Evolutionary conservation across 352 stramenopile species (phyloP).

Genomic region (Phytophthora ramorum): DNA sequence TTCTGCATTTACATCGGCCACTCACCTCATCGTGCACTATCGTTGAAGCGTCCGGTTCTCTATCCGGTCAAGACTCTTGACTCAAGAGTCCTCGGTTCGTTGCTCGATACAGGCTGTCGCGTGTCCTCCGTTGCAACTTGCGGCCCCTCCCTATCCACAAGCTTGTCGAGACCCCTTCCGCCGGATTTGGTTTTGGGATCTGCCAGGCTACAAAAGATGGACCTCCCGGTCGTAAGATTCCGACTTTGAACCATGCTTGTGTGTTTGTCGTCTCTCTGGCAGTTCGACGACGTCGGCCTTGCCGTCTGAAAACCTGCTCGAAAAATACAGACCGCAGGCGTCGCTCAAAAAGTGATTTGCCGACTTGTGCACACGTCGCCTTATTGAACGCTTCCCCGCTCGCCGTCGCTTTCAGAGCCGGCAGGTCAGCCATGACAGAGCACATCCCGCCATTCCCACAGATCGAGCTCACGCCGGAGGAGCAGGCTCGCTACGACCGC

Average conservation of each 20-base stretch:
- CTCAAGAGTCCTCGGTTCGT: not conserved
- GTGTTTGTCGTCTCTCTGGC: conserved; percentile 28
- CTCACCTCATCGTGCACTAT: conserved; percentile 32
- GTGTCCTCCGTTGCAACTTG: conserved; percentile 14
- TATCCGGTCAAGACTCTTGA: too few species aligned
- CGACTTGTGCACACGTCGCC: conserved; percentile 21
- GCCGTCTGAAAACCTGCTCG: conserved; percentile 17
- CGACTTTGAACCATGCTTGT: conserved; percentile 24
- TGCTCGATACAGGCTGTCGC: conserved; percentile 10
- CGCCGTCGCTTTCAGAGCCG: conserved; percentile 9
- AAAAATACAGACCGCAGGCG: conserved; percentile 3
- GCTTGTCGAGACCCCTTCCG: conserved; percentile 26
- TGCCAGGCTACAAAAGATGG: conserved; percentile 41
- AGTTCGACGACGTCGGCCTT: conserved; percentile 18
- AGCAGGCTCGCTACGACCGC: conserved; percentile 45
- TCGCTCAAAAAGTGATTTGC: conserved; percentile 43
- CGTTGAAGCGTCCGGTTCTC: conserved; percentile 31
- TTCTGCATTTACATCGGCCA: conserved; percentile 20
- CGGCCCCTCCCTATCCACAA: conserved; percentile 21
- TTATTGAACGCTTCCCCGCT: not conserved
- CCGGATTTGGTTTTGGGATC: conserved; percentile 38
- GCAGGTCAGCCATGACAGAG: conserved; percentile 32
- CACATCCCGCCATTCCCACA: conserved; percentile 40
- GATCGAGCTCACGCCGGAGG: conserved; percentile 44
- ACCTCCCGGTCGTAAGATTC: conserved; percentile 37